phyloP scores from a whole-genome alignment of 192 early-diverging fungal genomes.

The Neocallimastix lanati region DNA sequence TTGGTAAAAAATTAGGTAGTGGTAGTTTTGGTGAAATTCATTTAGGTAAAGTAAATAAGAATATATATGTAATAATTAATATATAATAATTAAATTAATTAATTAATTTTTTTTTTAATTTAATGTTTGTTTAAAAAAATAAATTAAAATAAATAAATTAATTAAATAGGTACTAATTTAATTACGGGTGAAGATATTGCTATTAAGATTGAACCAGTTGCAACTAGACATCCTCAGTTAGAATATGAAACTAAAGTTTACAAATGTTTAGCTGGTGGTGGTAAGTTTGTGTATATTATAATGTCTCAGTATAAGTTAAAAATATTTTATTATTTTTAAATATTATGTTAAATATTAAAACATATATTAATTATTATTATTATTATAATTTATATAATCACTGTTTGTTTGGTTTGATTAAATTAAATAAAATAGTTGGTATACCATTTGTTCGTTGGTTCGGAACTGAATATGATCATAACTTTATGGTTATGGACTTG shows the following conservation, averaged over 20 bases:
- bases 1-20: constrained; percentile 89
- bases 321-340: no score
- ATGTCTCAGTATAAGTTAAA: background rate
- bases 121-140: no score
- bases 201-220: constrained; percentile 87
- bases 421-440: constrained; percentile 26
- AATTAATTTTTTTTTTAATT: no score
- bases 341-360: no score
- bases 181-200: constrained; percentile 90
- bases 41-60: constrained; percentile 60
- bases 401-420: no score
- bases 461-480: constrained; percentile 64
- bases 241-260: constrained; percentile 96
- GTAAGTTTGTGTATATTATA: constrained; percentile 9
- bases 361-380: no score
- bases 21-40: constrained; percentile 98
- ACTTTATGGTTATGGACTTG: constrained; percentile 73
- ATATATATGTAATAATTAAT: no score
- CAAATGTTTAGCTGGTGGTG: constrained; percentile 77
- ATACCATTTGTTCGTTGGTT: constrained; percentile 74
- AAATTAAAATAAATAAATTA: no score
- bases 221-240: constrained; percentile 89
- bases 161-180: constrained; percentile 57
- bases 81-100: no score
- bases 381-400: no score